These are phyloP conservation scores for Skeletonema potamos DNA, from an alignment of 108 stramenopile species.

Conservation along the genomic window DNA sequence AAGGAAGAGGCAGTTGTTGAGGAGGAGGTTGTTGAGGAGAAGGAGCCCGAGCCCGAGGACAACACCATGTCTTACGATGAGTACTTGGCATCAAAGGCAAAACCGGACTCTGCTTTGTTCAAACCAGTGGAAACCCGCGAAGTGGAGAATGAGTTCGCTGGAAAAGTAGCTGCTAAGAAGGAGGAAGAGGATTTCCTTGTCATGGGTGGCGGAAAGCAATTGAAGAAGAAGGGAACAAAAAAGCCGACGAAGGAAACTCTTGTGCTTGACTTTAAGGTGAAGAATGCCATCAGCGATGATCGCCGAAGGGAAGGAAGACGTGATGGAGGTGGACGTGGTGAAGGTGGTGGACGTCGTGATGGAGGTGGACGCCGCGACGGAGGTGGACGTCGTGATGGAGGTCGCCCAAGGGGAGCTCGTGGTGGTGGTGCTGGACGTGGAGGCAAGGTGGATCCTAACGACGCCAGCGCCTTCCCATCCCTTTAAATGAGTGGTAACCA, in stretches of 20 bases:
- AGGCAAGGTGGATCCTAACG: constrained; percentile 53
- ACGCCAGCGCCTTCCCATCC: constrained; percentile 75
- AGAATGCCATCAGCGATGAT: constrained; percentile 37
- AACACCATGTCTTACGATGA: constrained; percentile 86
- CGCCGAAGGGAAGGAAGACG: constrained; percentile 50
- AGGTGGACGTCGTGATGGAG: constrained; percentile 31
- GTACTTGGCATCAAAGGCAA: constrained; percentile 72
- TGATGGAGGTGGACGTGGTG: constrained; percentile 45
- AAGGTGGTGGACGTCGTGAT: constrained; percentile 37
- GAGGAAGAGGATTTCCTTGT: constrained; percentile 80
- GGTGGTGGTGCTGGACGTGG: constrained; percentile 27
- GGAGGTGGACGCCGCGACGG: constrained; percentile 31
- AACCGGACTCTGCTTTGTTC: constrained; percentile 50
- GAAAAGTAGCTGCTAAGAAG: constrained; percentile 34
- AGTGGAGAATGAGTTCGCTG: constrained; percentile 73
- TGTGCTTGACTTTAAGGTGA: constrained; percentile 75
- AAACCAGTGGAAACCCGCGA: constrained; percentile 57
- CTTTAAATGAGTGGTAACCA: constrained; percentile 23
- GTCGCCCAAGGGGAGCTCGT: constrained; percentile 30
- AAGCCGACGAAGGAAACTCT: constrained; percentile 67
- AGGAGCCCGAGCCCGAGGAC: constrained; percentile 75
- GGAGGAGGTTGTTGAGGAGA: constrained; percentile 34
- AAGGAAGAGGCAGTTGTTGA: constrained; percentile 13
- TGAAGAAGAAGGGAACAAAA: constrained; percentile 50
- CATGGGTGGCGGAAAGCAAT: constrained; percentile 80